Evolutionary conservation across 805 yeast species (phyloP), one percentile per base, ranked within the genome.

Genomic region (Saccharomyces kudriavzevii): DNA sequence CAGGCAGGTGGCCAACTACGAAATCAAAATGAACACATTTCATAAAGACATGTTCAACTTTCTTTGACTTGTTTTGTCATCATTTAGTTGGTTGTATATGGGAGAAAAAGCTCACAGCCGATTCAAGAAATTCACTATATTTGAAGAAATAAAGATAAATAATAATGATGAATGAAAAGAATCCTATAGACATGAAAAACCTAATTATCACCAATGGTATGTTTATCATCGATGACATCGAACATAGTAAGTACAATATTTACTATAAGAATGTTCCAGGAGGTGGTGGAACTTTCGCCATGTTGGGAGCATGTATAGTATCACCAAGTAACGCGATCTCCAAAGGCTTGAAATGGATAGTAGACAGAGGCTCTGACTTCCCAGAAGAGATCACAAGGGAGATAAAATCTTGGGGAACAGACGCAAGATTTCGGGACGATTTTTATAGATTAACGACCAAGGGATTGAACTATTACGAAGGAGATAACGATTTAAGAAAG

Each of bases 221-320:
- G 89, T 86, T 89, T 70, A 89, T 92, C 62, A 78, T 91, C 17
- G 98, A 91, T 68, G 96, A 89, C 58, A 88, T 90, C 59, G 83
- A 80, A 53, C 68, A 50, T 59, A 68, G 51, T 58, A 70, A 57
- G 50, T 71, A 54, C 52, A 75, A 58, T 57, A 54, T 45, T 60
- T 71, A 25, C 74, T 72, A 58, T 66, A 61, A 56, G 67, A 56
- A 87, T 64, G 75, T 91, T 6, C 74, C 88, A 48, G 98, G 98
- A 0, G 98, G 98, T 1, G 98, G 91, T 1, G 97, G 96, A 0
- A 80, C 92, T 0, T 91, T 79, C 66, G 90, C 90, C 1, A 79
- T 83, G 1, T 71, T 86, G 14, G 97, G 97, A 0, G 83, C 89
- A 0, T 72, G 91, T 25, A 73, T 87, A 49, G 73, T 82, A 1